These are phyloP conservation scores for Candida montana DNA, from an alignment of 805 yeast genomes.

Conservation along the genomic window DNA sequence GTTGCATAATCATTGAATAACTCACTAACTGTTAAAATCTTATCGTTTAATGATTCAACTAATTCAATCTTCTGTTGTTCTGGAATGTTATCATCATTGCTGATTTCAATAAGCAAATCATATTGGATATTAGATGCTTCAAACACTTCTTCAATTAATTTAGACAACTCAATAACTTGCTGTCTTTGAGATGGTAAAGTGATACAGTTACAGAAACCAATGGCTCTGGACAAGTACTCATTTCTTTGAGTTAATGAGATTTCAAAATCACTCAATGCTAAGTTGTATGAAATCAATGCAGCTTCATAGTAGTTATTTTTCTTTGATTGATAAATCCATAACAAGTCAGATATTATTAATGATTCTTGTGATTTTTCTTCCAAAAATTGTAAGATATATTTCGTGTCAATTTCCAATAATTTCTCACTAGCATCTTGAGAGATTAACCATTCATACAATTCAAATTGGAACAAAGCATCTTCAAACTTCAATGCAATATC, in stretches of 20 bases:
- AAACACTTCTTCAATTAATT: constrained; percentile 69
- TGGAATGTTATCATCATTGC: constrained; percentile 44
- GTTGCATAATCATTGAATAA: constrained; percentile 82
- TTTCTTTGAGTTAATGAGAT: constrained; percentile 69
- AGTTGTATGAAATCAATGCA: constrained; percentile 69
- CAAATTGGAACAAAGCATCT: constrained; percentile 87
- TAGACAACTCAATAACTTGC: constrained; percentile 64
- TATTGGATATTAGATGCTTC: constrained; percentile 83
- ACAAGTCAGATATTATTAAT: constrained; percentile 68
- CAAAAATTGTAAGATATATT: constrained; percentile 72
- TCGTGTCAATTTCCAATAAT: constrained; percentile 74
- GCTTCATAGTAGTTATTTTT: constrained; percentile 75
- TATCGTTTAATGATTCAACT: constrained; percentile 49
- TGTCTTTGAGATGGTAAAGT: constrained; percentile 75
- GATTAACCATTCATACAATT: constrained; percentile 89
- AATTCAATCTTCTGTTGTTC: constrained; percentile 47
- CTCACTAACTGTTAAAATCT: constrained; percentile 67
- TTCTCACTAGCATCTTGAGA: constrained; percentile 71
- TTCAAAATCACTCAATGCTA: constrained; percentile 70
- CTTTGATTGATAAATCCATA: constrained; percentile 88
- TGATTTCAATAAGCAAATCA: constrained; percentile 41
- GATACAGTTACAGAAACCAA: constrained; percentile 84
- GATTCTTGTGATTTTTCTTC: constrained; percentile 60
- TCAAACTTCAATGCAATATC: constrained; percentile 63
- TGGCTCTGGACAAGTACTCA: constrained; percentile 85